Evolutionary conservation across 148 eudicot species (phyloP), one percentile per base, ranked within the genome.

Genomic region (Rhododendron vialii): DNA sequence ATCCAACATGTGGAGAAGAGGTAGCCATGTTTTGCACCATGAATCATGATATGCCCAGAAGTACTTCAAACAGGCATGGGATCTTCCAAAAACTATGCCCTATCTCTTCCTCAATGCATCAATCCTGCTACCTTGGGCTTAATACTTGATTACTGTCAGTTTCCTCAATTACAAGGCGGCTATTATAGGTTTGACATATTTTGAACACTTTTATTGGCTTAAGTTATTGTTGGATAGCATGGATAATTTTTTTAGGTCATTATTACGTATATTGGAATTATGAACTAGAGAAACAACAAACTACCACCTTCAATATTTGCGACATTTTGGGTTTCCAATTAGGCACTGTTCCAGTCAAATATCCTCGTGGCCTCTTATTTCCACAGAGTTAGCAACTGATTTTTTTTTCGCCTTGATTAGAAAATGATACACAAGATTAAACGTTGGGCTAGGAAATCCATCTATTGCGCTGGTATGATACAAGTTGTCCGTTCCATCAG

Each of bases 1-100:
- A 91, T 93, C 67, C 96, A 94, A 89, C 93, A 95, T 92, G 96
- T 93, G 24, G 98, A 95, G 92, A 94, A 91, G 95, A 93, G 87
- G 95, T 95, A 90, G 98, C 98, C 71, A 90, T 95, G 96, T 93
- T 91, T 92, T 94, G 95, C 82, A 5, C 96, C 96, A 57, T 38
- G 41, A 38, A 38, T 38, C 43, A 87, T 91, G 89, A 92, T 95
- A 89, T 91, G 95, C 81, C 91, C 91, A 83, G 96, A 95, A 89
- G 92, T 95, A 86, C 92, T 95, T 87, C 95, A 93, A 83, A 91
- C 91, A 76, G 91, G 95, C 84, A 89, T 89, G 88, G 98, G 98
- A 87, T 92, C 93, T 82, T 95, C 93, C 82, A 94, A 94, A 88
- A 92, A 89, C 88, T 92, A 93, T 91, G 94, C 96, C 73, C 89